Base-by-base conservation (phyloP, 2,329 filamentous ascomycete genomes). In the Neofusicoccum ribis region DNA sequence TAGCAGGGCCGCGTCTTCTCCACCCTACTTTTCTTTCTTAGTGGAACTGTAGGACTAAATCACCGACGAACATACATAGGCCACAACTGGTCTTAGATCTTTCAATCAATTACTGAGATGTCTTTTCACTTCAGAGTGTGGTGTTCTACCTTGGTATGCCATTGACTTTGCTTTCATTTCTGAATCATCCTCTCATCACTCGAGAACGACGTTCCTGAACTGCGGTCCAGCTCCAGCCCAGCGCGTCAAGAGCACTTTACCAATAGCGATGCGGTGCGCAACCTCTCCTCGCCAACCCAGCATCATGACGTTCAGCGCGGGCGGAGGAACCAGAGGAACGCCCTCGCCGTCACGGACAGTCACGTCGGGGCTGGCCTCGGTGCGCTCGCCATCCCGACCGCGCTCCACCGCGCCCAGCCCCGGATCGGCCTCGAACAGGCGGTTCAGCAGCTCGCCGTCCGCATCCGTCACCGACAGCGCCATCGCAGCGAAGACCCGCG, bases 1-100 rank as follows among this genome's bases (percentile, higher is more conserved):
- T 81, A 83, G 81, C 81, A 83, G 80, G 76, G 77, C 81, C 80
- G 77, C 80, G 81, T 82, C 81, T 79, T 77, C 79, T 82, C 81
- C 81, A 83, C 81, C 80, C 80, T 81, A 78, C 77, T 73, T 74
- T 74, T 76, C 72, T 73, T 70, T 66, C 68, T 66, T 67, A 14
- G 70, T 76, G 76, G 73, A 76, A 74, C 75, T 70, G 76, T 76
- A 78, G 80, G 80, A 82, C 80, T 82, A 80, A 73, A 75, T 78
- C 70, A 76, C 74, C 72, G 80, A 81, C 80, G 79, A 76, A 82
- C 80, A 82, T 80, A n/a, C 27, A 12, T 50, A 2, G 20, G 20
- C 20, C 27, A 31, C 3, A 3, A 31, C 27, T 5, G 6, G 27
- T 31, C 27, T 31, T 31, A 31, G 27, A 31, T 31, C 27, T 5